Evolutionary conservation across 208 protist genomes (phyloP).

Genomic region (Trypanosoma mega): DNA sequence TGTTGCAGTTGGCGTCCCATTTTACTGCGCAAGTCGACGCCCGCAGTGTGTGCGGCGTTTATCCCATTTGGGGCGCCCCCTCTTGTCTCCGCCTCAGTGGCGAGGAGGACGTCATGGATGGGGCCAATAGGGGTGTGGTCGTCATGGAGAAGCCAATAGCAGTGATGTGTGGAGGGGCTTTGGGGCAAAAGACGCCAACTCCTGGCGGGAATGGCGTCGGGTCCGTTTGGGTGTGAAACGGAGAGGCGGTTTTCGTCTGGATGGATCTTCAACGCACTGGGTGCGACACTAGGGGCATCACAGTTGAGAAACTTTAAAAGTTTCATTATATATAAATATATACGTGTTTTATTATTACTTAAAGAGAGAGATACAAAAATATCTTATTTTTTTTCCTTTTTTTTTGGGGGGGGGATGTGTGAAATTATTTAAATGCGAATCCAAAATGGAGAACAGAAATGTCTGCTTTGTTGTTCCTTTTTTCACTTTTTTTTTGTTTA

Average conservation of each 20-base stretch:
- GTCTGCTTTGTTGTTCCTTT: background rate
- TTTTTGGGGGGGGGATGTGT: no score
- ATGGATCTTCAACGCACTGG: slow-evolving; percentile 25
- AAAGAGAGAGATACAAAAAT: background rate
- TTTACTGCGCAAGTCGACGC: slow-evolving; percentile 73
- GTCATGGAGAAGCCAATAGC: slow-evolving; percentile 79
- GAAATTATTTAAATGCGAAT: no score
- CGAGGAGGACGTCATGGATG: slow-evolving; percentile 49
- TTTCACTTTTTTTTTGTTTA: slow-evolving; percentile 2
- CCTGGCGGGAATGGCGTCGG: background rate
- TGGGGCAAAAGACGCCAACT: slow-evolving; percentile 17
- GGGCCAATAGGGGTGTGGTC: slow-evolving; percentile 57
- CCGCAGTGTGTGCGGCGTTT: slow-evolving; percentile 32
- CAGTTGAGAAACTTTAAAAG: slow-evolving; percentile 76
- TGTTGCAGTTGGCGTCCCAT: slow-evolving; percentile 62
- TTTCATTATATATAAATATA: slow-evolving; percentile 49
- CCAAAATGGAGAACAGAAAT: background rate
- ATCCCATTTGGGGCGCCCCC: slow-evolving; percentile 8
- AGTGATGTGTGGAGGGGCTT: slow-evolving; percentile 19
- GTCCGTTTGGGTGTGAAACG: slow-evolving; percentile 5
- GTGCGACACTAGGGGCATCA: slow-evolving; percentile 64
- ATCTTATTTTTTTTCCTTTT: no score
- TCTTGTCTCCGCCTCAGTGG: slow-evolving; percentile 24
- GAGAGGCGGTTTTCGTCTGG: slow-evolving; percentile 10
- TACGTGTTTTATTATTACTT: slow-evolving; percentile 1